These are phyloP conservation scores for Scytalidium sp. DNA, from an alignment of 2,329 filamentous ascomycete genomes.

Conservation along the genomic window DNA sequence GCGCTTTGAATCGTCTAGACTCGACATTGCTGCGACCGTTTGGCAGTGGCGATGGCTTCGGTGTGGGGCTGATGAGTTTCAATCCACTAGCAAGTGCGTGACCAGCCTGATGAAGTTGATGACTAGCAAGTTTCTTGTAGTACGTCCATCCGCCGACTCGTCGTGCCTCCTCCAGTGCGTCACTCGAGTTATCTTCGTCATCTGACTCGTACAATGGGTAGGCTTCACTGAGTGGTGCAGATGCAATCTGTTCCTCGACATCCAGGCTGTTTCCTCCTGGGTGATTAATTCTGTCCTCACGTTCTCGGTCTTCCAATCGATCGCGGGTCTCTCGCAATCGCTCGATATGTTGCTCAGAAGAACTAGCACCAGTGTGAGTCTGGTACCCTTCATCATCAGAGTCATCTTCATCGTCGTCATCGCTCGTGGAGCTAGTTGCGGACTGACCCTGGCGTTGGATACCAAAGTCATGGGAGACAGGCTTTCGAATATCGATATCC, in stretches of 20 bases:
- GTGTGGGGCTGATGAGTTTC: conserved; percentile 11
- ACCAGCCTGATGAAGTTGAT: conserved; percentile 17
- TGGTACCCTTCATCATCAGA: conserved; percentile 53
- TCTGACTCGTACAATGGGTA: conserved; percentile 91
- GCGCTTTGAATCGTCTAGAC: conserved; percentile 64
- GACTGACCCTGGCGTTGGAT: conserved; percentile 78
- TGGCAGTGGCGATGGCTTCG: conserved; percentile 40
- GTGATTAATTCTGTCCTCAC: conserved; percentile 10
- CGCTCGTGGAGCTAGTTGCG: conserved; percentile 72
- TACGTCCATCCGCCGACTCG: conserved; percentile 76
- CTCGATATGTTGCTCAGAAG: conserved; percentile 17
- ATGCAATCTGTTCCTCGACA: conserved; percentile 78
- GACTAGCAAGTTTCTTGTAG: conserved; percentile 53
- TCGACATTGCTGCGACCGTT: conserved; percentile 54
- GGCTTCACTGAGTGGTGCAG: conserved; percentile 59
- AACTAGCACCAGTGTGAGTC: conserved; percentile 8
- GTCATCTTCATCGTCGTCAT: conserved; percentile 70
- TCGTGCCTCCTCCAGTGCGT: conserved; percentile 74
- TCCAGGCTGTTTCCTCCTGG: conserved; percentile 52
- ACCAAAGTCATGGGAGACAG: conserved; percentile 82
- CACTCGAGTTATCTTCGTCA: conserved; percentile 73
- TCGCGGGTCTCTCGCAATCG: conserved; percentile 15
- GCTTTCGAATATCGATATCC: conserved; percentile 96
- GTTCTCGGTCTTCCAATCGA: conserved; percentile 19
- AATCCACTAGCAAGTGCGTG: conserved; percentile 10